Base-by-base conservation (phyloP, 2,329 filamentous ascomycete genomes). In the Fusarium aywerte region DNA sequence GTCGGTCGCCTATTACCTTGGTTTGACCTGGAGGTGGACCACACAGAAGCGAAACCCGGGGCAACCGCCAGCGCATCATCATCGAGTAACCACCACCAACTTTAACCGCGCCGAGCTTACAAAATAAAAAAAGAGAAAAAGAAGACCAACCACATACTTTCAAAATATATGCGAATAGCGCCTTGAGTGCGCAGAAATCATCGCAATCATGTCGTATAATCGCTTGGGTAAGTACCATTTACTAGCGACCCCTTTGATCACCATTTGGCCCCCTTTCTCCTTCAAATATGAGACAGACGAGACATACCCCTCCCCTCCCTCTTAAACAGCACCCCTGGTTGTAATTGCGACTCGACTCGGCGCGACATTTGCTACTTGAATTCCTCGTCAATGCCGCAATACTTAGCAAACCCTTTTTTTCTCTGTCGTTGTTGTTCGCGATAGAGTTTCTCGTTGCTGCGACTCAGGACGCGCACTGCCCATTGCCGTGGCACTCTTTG, bases 201-300 rank as follows among this genome's bases (percentile, higher is more conserved):
- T 33, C 65, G 63, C 72, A 53, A 80, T 77, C 80, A 91, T 92
- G 89, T 87, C 88, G 76, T 92, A 92, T 82, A 91, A 92, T 82
- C 88, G 89, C 73, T 79, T 92, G 84, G 88, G 90, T 87, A 84
- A 82, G 87, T 87, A 23, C 20, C 39, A 15, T 48, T 42, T 48
- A 21, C 60, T 55, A 50, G 43, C 55, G 52, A 68, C 57, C 58
- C 62, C 64, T 60, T 54, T 51, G 59, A 59, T 56, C 57, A 55
- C 61, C 67, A 60, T 64, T 52, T 58, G 47, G 29, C 31, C 68
- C 63, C 65, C 64, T 65, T 65, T 58, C 49, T 68, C 59, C 58
- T 43, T 65, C 61, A 48, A n/a, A 63, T 40, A 55, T 67, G 60
- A 68, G 58, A 66, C 58, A 70, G 35, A 49, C 63, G 52, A 72